phyloP scores from a whole-genome alignment of 2,329 filamentous ascomycete species.

The Aspergillus aculeatus region DNA sequence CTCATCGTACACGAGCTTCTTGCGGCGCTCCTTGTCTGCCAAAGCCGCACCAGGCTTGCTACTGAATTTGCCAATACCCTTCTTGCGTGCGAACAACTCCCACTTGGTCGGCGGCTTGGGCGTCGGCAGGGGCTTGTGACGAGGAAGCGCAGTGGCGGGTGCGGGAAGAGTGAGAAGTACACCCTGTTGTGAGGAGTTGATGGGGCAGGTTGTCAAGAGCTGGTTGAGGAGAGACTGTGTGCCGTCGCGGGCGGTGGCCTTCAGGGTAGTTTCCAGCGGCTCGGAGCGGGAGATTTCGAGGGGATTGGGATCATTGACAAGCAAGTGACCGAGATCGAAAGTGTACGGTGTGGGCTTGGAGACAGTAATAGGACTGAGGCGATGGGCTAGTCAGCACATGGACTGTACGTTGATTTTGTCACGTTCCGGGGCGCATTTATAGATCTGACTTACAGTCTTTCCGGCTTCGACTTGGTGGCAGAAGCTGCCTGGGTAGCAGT shows the following conservation, averaged over 20 bases:
- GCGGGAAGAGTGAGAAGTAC: constrained; percentile 78
- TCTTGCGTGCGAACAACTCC: constrained; percentile 94
- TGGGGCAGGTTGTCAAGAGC: constrained; percentile 81
- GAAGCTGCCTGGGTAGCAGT: constrained; percentile 22
- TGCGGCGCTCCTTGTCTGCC: constrained; percentile 64
- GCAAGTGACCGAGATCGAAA: constrained; percentile 85
- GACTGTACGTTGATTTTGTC: not conserved
- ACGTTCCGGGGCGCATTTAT: not conserved
- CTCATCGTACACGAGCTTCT: constrained; percentile 81
- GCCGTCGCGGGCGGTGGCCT: constrained; percentile 77
- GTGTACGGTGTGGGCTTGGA: constrained; percentile 85
- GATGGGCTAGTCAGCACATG: not conserved
- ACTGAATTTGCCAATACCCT: constrained; percentile 86
- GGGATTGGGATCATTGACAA: constrained; percentile 85
- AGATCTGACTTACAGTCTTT: constrained; percentile 41
- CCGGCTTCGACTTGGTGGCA: constrained; percentile 31
- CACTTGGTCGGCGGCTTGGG: constrained; percentile 85
- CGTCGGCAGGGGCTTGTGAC: constrained; percentile 86
- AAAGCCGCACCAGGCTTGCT: constrained; percentile 54
- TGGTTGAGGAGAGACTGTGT: constrained; percentile 93
- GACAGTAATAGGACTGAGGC: constrained; percentile 58
- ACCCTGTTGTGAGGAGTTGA: constrained; percentile 64
- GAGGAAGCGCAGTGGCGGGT: constrained; percentile 69
- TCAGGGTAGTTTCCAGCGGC: constrained; percentile 65
- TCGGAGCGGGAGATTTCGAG: constrained; percentile 55